A percentile compares a stretch with the other conserved stretches of the same genome.
phyloP scores from a whole-genome alignment of 2,329 filamentous ascomycete species.

The Epicoccum nigrum region DNA sequence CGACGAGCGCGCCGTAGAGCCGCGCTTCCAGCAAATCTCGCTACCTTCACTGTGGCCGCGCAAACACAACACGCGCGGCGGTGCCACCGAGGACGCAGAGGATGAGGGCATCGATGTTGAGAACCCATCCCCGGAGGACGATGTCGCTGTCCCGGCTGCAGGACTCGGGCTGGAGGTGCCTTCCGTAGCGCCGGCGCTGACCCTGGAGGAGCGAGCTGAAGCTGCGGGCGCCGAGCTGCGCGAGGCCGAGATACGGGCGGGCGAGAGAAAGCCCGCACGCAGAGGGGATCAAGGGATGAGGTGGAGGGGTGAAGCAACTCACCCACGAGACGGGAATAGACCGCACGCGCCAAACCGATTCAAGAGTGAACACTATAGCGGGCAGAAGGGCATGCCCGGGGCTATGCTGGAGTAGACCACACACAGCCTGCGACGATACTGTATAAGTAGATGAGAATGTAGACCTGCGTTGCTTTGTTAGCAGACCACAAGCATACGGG shows the following conservation, averaged over 20 bases:
- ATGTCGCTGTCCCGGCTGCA: conserved; percentile 13
- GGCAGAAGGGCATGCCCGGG: conserved; percentile 40
- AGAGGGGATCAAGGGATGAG: conserved; percentile 29
- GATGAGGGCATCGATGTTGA: conserved; percentile 20
- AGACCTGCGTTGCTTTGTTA: no score
- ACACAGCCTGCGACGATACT: background rate
- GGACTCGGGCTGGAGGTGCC: background rate
- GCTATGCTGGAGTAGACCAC: conserved; percentile 33
- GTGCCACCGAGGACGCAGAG: conserved; percentile 41
- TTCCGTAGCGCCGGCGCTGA: background rate
- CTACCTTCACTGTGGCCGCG: conserved; percentile 82
- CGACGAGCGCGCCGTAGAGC: conserved; percentile 84
- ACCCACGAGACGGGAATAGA: conserved; percentile 13
- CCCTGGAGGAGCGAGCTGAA: conserved; percentile 23
- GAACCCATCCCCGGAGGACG: conserved; percentile 2
- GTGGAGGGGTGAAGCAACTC: conserved; percentile 30
- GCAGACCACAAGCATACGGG: no score
- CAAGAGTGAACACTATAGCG: conserved; percentile 28
- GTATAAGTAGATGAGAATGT: conserved; percentile 5
- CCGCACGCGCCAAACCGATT: conserved; percentile 18
- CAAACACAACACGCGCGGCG: conserved; percentile 81
- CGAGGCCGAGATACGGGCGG: conserved; percentile 45
- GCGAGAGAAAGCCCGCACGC: conserved; percentile 24
- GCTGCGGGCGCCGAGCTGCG: conserved; percentile 46
- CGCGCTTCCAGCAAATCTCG: conserved; percentile 84